These are phyloP conservation scores for Coniochaeta sp. DNA, from an alignment of 2,329 filamentous ascomycete genomes.

Conservation along the genomic window DNA sequence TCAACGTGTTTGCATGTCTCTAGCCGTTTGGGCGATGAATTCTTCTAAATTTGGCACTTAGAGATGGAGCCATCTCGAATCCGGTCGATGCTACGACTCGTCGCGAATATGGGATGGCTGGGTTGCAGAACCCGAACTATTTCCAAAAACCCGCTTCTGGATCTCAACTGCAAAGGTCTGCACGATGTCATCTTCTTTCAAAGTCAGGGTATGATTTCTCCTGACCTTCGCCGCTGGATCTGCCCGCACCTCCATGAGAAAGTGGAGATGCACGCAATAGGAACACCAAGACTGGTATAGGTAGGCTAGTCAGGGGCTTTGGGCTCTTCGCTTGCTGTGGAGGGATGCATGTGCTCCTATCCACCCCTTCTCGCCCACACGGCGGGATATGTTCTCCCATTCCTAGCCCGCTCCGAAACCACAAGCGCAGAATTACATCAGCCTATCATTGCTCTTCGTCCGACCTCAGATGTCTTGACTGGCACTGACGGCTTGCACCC, in stretches of 20 bases:
- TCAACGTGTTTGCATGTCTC: not conserved
- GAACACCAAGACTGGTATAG: not conserved
- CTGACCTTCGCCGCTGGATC: not conserved
- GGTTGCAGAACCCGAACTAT: not conserved
- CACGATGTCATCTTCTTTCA: not conserved
- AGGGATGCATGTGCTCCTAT: not conserved
- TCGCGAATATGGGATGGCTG: not conserved
- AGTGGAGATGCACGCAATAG: not conserved
- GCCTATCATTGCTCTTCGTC: slow-evolving; percentile 21
- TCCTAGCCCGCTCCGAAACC: slow-evolving; percentile 26
- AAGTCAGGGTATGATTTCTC: not conserved
- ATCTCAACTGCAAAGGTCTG: too few relatives aligned
- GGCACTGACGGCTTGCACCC: slow-evolving; percentile 9
- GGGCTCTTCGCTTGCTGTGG: not conserved
- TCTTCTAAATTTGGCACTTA: not conserved
- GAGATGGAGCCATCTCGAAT: not conserved
- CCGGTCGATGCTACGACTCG: not conserved
- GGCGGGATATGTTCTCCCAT: slow-evolving; percentile 10
- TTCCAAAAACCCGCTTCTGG: not conserved
- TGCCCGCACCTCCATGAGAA: not conserved
- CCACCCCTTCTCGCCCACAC: not conserved
- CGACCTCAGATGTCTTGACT: slow-evolving; percentile 11
- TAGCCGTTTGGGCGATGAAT: not conserved
- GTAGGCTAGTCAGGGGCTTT: not conserved
- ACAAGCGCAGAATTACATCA: slow-evolving; percentile 15